Evolutionary conservation across 1,284 basidiomycete species (phyloP), one percentile per base, ranked within the genome.

Genomic region (Pseudozyma tsukubaensis): DNA sequence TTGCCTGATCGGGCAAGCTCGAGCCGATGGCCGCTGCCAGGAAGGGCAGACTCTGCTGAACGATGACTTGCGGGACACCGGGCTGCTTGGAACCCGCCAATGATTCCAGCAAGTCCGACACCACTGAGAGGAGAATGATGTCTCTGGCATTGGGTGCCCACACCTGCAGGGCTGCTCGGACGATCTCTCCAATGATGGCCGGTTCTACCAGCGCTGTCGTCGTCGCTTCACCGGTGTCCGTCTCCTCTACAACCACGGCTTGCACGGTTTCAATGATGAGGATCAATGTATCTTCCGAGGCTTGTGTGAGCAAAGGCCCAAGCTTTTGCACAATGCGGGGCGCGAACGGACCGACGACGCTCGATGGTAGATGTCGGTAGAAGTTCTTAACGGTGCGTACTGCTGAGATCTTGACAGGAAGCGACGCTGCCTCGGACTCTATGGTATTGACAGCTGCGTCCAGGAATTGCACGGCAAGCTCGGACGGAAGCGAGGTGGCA

Each of bases 361-460:
- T 87, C 0, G 88, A 87, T 9, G 83, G 74, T 21, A 88, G 79
- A 70, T 86, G 86, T 12, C 87, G 87, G 78, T 87, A 87, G 81
- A 88, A 88, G 83, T 84, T 84, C 63, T 82, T 80, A 47, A 84
- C 54, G 19, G 80, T 77, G 32, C 82, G 72, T 34, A 98, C 91
- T 14, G 95, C 95, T 4, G 93, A 96, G 4, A 98, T 88, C 85
- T 97, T 98, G 81, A 97, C 92, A 0, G 94, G 92, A 16, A 94
- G 88, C 16, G 89, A 88, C 0, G 91, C 90, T 29, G 89, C 88
- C 13, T 65, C 67, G 0, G 90, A 88, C 81, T 94, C 92, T n/a
- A 98, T 88, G 1, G 93, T 93, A 44, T 91, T 89, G 34, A 96
- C 88, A 0, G 94, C 92, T 7, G 93, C 92, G 21, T 91, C 89